Evolutionary conservation across 2,329 filamentous ascomycete genomes (phyloP).

Genomic region (Ophiocordyceps australis): DNA sequence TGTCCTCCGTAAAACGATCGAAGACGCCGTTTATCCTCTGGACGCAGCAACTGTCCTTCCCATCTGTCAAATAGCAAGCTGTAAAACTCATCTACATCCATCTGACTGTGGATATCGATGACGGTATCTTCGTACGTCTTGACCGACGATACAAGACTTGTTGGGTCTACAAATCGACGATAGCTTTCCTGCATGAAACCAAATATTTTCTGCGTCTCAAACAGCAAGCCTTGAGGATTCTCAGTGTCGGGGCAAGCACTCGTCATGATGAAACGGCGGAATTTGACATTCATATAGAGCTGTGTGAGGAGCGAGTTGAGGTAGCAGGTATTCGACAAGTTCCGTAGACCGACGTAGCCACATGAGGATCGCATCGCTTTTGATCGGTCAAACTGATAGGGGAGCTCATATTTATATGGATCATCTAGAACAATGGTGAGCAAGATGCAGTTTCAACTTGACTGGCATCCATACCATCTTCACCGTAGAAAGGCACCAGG

Average conservation of each 20-base stretch:
- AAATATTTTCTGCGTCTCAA: slow-evolving; percentile 67
- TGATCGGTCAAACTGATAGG: slow-evolving; percentile 42
- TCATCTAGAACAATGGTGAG: slow-evolving; percentile 11
- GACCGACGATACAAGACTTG: slow-evolving; percentile 54
- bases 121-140: slow-evolving; percentile 64
- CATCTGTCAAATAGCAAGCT: slow-evolving; percentile 83
- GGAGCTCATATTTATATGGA: slow-evolving; percentile 43
- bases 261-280: slow-evolving; percentile 67
- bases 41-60: slow-evolving; percentile 59
- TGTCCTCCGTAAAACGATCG: slow-evolving; percentile 81
- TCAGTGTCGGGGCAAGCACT: slow-evolving; percentile 35
- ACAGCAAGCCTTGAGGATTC: slow-evolving; percentile 48
- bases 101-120: slow-evolving; percentile 80
- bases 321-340: slow-evolving; percentile 93
- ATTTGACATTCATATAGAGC: slow-evolving; percentile 85
- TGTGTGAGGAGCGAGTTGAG: slow-evolving; percentile 89
- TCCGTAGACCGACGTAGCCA: slow-evolving; percentile 78
- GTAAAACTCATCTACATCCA: slow-evolving; percentile 98
- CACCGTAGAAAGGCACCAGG: slow-evolving; percentile 18
- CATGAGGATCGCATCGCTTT: slow-evolving; percentile 56
- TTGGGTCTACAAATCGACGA: slow-evolving; percentile 55
- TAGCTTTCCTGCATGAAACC: slow-evolving; percentile 71
- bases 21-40: slow-evolving; percentile 53
- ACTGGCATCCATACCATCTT: too few species aligned
- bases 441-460: too few species aligned